Percentiles rank a stretch among this genome's conserved stretches.
phyloP scores from a whole-genome alignment of 75 land plant genomes.

The Larix kaempferi region DNA sequence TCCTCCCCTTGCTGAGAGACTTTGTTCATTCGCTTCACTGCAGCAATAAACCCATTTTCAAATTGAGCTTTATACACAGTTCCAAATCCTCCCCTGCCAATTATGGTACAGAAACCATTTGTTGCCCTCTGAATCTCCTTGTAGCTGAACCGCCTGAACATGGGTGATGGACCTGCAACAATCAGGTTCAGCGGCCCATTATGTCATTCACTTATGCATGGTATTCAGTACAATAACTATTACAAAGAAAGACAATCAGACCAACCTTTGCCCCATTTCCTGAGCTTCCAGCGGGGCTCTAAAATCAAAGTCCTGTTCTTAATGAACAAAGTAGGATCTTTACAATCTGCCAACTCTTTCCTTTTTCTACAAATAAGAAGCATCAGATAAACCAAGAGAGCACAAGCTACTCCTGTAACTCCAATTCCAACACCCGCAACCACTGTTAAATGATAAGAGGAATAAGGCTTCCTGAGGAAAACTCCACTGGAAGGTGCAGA shows the following conservation, averaged over 20 bases:
- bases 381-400: conserved; percentile 42
- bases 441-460: conserved; percentile 46
- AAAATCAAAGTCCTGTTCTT: conserved; percentile 10
- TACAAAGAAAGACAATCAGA: conserved; percentile 1
- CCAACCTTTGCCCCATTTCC: conserved; percentile 55
- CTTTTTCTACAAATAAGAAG: conserved; percentile 55
- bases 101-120: conserved; percentile 59
- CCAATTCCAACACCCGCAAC: conserved; percentile 52
- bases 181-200: neutral
- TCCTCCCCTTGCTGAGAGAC: conserved; percentile 73
- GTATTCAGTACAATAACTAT: neutral
- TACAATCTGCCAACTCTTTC: conserved; percentile 34
- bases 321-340: conserved; percentile 10
- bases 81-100: conserved; percentile 91
- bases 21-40: conserved; percentile 79
- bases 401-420: conserved; percentile 42
- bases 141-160: conserved; percentile 64
- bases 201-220: neutral
- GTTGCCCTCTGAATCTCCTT: conserved; percentile 77
- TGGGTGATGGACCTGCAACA: conserved; percentile 46
- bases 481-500: neutral
- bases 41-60: conserved; percentile 64
- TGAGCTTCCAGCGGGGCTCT: conserved; percentile 16
- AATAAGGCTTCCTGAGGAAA: conserved; percentile 17
- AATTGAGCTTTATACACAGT: conserved; percentile 79